Conservation (phyloP, 805 yeast genomes). For the Starmerella vaccinii region DNA sequence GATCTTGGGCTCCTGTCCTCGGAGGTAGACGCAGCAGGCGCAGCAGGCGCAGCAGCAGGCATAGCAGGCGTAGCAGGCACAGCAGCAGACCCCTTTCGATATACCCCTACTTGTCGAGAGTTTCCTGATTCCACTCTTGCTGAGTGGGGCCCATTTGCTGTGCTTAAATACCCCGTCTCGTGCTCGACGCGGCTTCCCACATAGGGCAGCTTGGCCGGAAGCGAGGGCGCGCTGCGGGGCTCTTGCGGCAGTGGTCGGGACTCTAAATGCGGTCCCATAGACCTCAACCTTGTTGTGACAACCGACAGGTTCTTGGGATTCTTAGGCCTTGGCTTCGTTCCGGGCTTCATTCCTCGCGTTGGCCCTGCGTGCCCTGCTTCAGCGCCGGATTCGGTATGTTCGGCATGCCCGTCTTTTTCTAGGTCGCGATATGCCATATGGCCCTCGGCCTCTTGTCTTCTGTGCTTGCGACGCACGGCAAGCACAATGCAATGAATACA, state of each 20-base stretch:
- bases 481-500: background rate
- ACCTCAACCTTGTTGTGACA: background rate
- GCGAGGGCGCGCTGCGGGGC: constrained; percentile 1
- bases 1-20: background rate
- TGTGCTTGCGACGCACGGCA: background rate
- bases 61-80: background rate
- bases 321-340: background rate
- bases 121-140: background rate
- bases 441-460: background rate
- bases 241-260: background rate
- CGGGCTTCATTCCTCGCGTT: no score
- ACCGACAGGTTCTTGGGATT: background rate
- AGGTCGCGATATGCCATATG: background rate
- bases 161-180: background rate
- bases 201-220: background rate
- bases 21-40: background rate
- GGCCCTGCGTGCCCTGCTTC: no score
- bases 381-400: no score
- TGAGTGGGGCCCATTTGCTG: background rate
- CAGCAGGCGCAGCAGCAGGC: background rate
- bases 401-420: background rate
- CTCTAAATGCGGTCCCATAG: background rate
- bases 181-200: background rate
- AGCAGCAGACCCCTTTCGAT: background rate
- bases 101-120: background rate